Evolutionary conservation across 371 early-diverging fungal species (phyloP), one percentile per base, ranked within the genome.

Genomic region (Mucor racemosus): DNA sequence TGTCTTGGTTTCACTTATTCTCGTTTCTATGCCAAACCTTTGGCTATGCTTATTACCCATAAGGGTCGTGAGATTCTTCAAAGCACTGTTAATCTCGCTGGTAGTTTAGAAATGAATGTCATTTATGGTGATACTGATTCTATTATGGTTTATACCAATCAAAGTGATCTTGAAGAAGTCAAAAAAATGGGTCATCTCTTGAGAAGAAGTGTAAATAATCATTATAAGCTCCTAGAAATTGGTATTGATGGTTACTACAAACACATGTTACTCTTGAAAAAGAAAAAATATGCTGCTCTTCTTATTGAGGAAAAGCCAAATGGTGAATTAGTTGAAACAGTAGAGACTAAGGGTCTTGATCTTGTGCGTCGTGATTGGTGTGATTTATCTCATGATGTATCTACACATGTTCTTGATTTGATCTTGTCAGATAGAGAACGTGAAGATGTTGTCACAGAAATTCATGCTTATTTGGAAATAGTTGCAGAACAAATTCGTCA

Each of bases 91-190:
- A 87, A 94, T 41, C 78, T 98, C 15, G 99, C 99, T 4, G 86
- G 87, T 15, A 68, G 76, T 5, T 84, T 91, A 26, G 88, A 89
- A 6, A 84, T 97, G 41, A 94, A 98, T 61, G 92, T 99, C 14
- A 97, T 99, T 77, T 99, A 99, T 80, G 99, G 99, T 71, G 99
- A 99, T 79, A 99, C 99, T 0, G 99, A 99, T 81, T 99, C 99
- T 4, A 97, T 99, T 67, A 99, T 99, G 99, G 97, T 99, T 57
- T 85, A 99, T 75, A 99, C 99, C 6, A 90, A 92, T 66, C 89
- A 91, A n/a, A 80, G 72, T 11, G 88, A 93, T n/a, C 70, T 95
- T 0, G 75, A 76, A 1, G 84, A 93, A 53, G 97, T 94, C 54
- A 86, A 90, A 50, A 89, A 95, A 42, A 86, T 97, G 44, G 98